Percentiles rank a stretch among this genome's conserved stretches.
Conservation (phyloP, 2,329 filamentous ascomycete genomes). For the Ophiocordyceps sinensis region DNA sequence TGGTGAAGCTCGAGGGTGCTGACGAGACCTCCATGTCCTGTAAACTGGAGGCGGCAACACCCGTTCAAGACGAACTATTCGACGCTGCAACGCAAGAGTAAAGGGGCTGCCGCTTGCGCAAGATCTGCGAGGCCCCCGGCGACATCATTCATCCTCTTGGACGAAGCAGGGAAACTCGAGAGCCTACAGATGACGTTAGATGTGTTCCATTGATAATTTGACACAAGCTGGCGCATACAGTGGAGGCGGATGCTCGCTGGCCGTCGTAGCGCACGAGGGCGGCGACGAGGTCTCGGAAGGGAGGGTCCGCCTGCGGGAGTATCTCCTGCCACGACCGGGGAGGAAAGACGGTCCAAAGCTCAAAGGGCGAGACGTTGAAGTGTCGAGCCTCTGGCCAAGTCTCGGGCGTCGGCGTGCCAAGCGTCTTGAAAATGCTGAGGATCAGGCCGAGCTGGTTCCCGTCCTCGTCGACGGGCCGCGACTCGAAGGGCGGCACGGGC, state of each 20-base stretch:
- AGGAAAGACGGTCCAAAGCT: constrained; percentile 70
- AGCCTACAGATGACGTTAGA: constrained; percentile 5
- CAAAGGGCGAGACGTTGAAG: constrained; percentile 69
- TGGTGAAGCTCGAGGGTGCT: too few relatives aligned
- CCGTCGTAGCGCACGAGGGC: constrained; percentile 61
- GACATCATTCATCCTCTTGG: neutral
- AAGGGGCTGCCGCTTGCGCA: too few relatives aligned
- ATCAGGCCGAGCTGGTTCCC: constrained; percentile 88
- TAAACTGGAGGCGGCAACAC: too few relatives aligned
- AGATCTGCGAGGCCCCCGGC: too few relatives aligned
- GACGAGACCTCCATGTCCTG: too few relatives aligned
- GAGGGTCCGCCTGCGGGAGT: constrained; percentile 42
- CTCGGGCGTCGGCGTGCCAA: constrained; percentile 71
- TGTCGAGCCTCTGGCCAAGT: constrained; percentile 67
- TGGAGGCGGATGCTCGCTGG: constrained; percentile 48
- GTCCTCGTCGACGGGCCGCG: constrained; percentile 55
- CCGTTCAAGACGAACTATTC: too few relatives aligned
- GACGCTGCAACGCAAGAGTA: too few relatives aligned
- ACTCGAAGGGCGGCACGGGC: constrained; percentile 62
- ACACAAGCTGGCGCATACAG: constrained; percentile 13
- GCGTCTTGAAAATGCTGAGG: constrained; percentile 77
- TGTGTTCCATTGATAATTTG: neutral
- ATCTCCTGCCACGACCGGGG: constrained; percentile 53
- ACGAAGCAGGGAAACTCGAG: constrained; percentile 9
- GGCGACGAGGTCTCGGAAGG: constrained; percentile 50